Percentiles rank a stretch among this genome's conserved stretches.
Evolutionary conservation across 345 rosid species (phyloP).

Genomic region (Pugionium dolabratum): DNA sequence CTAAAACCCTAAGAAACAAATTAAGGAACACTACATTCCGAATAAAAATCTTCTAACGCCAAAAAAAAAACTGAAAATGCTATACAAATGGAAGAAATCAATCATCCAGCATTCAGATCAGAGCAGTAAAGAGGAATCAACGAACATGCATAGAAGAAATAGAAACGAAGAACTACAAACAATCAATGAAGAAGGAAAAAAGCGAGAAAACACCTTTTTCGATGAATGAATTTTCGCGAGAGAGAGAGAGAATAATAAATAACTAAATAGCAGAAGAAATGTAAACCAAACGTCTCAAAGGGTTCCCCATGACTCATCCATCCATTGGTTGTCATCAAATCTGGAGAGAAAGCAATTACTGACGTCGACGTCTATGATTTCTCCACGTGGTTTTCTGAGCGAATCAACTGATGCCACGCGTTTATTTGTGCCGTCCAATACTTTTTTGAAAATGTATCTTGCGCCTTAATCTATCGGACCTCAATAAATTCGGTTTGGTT

Average conservation of each 20-base stretch:
- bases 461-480: conserved; percentile 11
- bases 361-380: conserved; percentile 28
- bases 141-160: not conserved
- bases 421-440: conserved; percentile 21
- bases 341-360: conserved; percentile 9
- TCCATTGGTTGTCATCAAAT: conserved; percentile 30
- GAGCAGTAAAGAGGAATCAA: not conserved
- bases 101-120: not conserved
- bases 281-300: conserved; percentile 25
- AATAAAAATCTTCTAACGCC: not conserved
- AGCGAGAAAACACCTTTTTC: conserved; percentile 1
- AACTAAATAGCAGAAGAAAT: not conserved
- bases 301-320: conserved; percentile 22
- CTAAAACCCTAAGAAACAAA: not conserved
- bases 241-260: not conserved
- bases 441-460: conserved; percentile 8
- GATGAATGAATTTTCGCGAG: conserved; percentile 3
- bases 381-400: conserved; percentile 26
- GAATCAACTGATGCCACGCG: conserved; percentile 15
- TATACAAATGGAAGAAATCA: not conserved
- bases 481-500: not conserved
- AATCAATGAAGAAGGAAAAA: conserved; percentile 11
- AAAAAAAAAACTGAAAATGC: not conserved
- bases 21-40: not conserved
- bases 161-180: not conserved